Percentiles rank a stretch among this genome's conserved stretches.
These are phyloP conservation scores for Aspergillus glaucus DNA, from an alignment of 2,329 filamentous ascomycete genomes.

Conservation along the genomic window DNA sequence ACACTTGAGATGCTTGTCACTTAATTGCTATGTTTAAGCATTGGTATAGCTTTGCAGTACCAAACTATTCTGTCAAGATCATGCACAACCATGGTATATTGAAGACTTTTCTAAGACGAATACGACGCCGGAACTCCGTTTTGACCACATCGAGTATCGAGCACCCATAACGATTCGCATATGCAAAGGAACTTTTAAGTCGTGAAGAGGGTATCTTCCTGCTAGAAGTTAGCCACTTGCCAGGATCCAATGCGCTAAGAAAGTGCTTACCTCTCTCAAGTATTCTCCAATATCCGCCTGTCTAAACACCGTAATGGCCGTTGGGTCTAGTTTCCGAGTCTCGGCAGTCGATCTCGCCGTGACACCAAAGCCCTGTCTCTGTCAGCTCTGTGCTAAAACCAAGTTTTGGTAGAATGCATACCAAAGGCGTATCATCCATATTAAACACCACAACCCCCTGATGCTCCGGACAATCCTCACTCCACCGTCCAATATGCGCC, in stretches of 20 bases:
- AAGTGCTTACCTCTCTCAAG: slow-evolving; percentile 59
- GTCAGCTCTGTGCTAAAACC: neutral
- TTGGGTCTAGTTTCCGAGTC: slow-evolving; percentile 78
- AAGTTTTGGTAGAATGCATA: slow-evolving; percentile 18
- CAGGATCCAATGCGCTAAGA: neutral
- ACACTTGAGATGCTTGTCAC: neutral
- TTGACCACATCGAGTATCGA: slow-evolving; percentile 8
- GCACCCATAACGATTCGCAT: slow-evolving; percentile 15
- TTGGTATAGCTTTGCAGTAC: too few relatives aligned
- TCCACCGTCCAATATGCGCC: slow-evolving; percentile 75
- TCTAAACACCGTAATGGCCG: slow-evolving; percentile 79
- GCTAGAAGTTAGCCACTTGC: slow-evolving; percentile 1
- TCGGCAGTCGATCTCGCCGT: slow-evolving; percentile 84
- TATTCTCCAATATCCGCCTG: slow-evolving; percentile 96
- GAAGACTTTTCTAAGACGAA: slow-evolving; percentile 5
- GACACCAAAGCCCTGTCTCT: slow-evolving; percentile 71
- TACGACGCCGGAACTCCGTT: slow-evolving; percentile 23
- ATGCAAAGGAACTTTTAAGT: slow-evolving; percentile 32
- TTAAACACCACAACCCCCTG: slow-evolving; percentile 82
- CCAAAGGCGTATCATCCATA: slow-evolving; percentile 81
- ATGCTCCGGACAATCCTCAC: slow-evolving; percentile 88
- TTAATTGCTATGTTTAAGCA: neutral
- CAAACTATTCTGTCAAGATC: too few relatives aligned
- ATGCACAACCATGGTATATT: neutral
- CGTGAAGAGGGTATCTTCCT: slow-evolving; percentile 58